These are phyloP conservation scores for Quercus ilex DNA, from an alignment of 306 rosid genomes.

Conservation along the genomic window DNA sequence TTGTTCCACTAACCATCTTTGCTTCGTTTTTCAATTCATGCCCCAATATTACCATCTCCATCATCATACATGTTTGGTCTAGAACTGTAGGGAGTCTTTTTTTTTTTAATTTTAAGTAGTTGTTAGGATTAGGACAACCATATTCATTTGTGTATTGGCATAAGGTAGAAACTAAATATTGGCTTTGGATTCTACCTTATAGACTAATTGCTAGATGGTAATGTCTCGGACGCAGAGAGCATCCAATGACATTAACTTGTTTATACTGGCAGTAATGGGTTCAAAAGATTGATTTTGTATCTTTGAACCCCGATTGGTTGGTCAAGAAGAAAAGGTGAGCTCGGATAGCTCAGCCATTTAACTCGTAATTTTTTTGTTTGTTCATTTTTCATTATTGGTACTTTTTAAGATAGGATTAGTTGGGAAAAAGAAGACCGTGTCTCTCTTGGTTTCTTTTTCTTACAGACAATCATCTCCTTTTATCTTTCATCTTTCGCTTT, in stretches of 20 bases:
- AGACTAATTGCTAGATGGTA: constrained; percentile 42
- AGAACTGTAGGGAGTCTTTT: constrained; percentile 20
- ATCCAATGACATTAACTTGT: constrained; percentile 68
- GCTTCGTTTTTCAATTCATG: constrained; percentile 21
- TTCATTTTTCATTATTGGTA: constrained; percentile 37
- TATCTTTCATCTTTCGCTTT: constrained; percentile 40
- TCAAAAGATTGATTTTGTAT: constrained; percentile 74
- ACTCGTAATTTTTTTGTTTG: constrained; percentile 26
- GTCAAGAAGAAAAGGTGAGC: constrained; percentile 54
- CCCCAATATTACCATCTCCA: constrained; percentile 14
- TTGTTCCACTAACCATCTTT: constrained; percentile 30
- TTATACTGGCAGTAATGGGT: constrained; percentile 44
- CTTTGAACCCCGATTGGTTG: constrained; percentile 53
- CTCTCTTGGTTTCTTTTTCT: constrained; percentile 27
- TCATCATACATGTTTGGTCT: constrained; percentile 29
- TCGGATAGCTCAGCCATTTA: constrained; percentile 52
- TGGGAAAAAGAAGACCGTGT: constrained; percentile 28
- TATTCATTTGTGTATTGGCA: constrained; percentile 49
- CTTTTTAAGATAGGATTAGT: constrained; percentile 34
- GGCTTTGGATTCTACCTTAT: constrained; percentile 88
- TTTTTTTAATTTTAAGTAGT: neutral
- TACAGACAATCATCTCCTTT: constrained; percentile 30
- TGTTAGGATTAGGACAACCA: constrained; percentile 45
- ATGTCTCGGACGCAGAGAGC: constrained; percentile 70
- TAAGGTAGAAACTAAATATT: constrained; percentile 44